These are phyloP conservation scores for Akanthomyces uredinophilus DNA, from an alignment of 2,329 filamentous ascomycete species.

Conservation along the genomic window DNA sequence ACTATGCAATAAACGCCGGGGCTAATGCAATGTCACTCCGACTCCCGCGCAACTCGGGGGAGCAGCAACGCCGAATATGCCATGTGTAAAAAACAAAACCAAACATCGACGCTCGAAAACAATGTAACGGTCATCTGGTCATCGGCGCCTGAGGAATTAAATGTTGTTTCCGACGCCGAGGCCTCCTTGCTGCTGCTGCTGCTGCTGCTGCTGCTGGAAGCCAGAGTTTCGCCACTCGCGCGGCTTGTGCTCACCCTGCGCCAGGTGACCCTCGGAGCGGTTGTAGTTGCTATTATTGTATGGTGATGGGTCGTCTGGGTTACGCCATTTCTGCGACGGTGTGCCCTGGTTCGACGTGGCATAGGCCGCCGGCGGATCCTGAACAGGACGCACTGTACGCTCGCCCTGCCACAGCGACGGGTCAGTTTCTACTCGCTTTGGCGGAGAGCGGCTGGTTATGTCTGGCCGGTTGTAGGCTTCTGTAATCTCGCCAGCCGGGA, in stretches of 20 bases:
- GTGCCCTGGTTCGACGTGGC: conserved; percentile 37
- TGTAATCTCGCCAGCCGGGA: conserved; percentile 56
- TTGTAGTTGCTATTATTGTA: conserved; percentile 41
- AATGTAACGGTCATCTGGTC: not conserved
- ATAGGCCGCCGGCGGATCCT: conserved; percentile 34
- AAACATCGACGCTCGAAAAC: conserved; percentile 14
- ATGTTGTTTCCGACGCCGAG: conserved; percentile 44
- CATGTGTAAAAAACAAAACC: conserved; percentile 15
- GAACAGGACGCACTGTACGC: conserved; percentile 74
- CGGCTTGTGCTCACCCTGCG: conserved; percentile 37
- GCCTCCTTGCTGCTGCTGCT: conserved; percentile 40
- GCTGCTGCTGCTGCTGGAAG: conserved; percentile 30
- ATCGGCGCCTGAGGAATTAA: conserved; percentile 21
- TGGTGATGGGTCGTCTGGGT: conserved; percentile 41
- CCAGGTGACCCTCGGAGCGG: conserved; percentile 37
- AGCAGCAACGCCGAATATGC: not conserved
- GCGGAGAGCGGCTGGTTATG: conserved; percentile 51
- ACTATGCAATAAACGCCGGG: conserved; percentile 6
- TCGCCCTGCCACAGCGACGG: conserved; percentile 79
- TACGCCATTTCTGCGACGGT: conserved; percentile 45
- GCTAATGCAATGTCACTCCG: conserved; percentile 10
- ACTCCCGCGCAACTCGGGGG: not conserved
- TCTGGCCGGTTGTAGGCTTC: conserved; percentile 54
- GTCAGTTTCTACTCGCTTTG: conserved; percentile 76
- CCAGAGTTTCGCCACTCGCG: conserved; percentile 56